A percentile compares a stretch with the other conserved stretches of the same genome.
Evolutionary conservation across 805 yeast genomes (phyloP).

Genomic region (Metschnikowia corniflorae): DNA sequence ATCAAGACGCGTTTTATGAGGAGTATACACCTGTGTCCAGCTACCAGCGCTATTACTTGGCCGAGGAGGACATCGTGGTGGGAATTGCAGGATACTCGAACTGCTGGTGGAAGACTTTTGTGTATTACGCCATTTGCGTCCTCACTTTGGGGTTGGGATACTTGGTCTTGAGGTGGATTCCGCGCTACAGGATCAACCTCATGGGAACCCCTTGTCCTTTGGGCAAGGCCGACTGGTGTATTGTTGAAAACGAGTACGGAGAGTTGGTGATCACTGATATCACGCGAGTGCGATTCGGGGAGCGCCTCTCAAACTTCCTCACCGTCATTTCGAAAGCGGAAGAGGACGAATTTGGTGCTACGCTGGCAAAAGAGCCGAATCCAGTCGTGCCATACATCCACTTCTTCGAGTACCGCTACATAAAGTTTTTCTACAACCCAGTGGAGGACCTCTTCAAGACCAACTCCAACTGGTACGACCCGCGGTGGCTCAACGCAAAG

Average conservation of each 20-base stretch:
- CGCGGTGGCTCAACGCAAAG: conserved; percentile 63
- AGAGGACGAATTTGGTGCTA: conserved; percentile 23
- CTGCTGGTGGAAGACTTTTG: conserved; percentile 39
- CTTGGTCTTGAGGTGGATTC: conserved; percentile 80
- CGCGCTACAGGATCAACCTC: conserved; percentile 63
- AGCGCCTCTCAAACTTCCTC: conserved; percentile 68
- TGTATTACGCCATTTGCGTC: conserved; percentile 54
- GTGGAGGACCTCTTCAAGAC: conserved; percentile 80
- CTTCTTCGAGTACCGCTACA: conserved; percentile 76
- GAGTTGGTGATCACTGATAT: conserved; percentile 65
- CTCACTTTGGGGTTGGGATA: conserved; percentile 70
- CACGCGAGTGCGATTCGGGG: conserved; percentile 58
- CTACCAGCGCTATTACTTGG: conserved; percentile 82
- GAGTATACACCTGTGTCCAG: conserved; percentile 35
- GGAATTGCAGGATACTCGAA: conserved; percentile 89
- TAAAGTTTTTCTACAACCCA: conserved; percentile 81
- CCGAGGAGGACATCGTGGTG: conserved; percentile 92
- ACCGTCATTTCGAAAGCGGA: conserved; percentile 20
- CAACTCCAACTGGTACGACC: conserved; percentile 83
- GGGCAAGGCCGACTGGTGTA: conserved; percentile 88
- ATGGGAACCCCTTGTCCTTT: conserved; percentile 65
- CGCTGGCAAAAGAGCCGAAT: conserved; percentile 37
- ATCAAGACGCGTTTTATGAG: conserved; percentile 10
- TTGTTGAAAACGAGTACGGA: conserved; percentile 90
- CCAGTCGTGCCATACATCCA: conserved; percentile 70